A percentile compares a stretch with the other conserved stretches of the same genome.
These are phyloP conservation scores for Tricholomella constricta DNA, from an alignment of 768 basidiomycete genomes.

Conservation along the genomic window DNA sequence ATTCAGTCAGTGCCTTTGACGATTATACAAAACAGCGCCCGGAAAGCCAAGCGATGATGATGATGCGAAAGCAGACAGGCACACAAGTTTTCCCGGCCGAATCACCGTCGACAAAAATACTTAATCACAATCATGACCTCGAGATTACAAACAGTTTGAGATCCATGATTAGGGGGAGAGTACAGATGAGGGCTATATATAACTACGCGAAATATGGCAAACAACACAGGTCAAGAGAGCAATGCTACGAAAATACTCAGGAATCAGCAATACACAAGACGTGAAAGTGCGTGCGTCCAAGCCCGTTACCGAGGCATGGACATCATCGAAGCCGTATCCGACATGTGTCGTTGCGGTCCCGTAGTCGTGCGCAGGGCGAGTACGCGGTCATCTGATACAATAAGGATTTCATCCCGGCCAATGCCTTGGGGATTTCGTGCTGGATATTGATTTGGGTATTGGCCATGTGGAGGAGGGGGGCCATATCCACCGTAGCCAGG, in stretches of 20 bases:
- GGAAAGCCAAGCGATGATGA: no score
- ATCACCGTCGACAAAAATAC: no score
- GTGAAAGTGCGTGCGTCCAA: background rate
- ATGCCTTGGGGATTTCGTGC: slow-evolving; percentile 49
- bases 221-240: slow-evolving; percentile 4
- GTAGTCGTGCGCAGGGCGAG: slow-evolving; percentile 62
- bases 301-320: slow-evolving; percentile 39
- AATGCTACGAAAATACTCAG: slow-evolving; percentile 14
- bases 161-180: slow-evolving; percentile 7
- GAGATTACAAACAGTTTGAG: background rate
- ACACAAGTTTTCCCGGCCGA: no score
- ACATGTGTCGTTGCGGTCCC: slow-evolving; percentile 38
- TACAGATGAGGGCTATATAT: slow-evolving; percentile 13
- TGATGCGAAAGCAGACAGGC: no score
- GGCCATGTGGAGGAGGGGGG: slow-evolving; percentile 26
- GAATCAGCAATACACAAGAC: slow-evolving; percentile 2
- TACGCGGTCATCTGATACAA: slow-evolving; percentile 88
- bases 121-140: no score
- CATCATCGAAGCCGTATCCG: slow-evolving; percentile 47
- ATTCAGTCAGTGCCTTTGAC: no score
- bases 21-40: no score
- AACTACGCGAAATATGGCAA: slow-evolving; percentile 6
- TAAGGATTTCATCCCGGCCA: slow-evolving; percentile 81
- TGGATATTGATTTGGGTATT: slow-evolving; percentile 40
- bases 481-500: slow-evolving; percentile 37